Evolutionary conservation across 768 basidiomycete genomes (phyloP).

Genomic region (Russula lepida): DNA sequence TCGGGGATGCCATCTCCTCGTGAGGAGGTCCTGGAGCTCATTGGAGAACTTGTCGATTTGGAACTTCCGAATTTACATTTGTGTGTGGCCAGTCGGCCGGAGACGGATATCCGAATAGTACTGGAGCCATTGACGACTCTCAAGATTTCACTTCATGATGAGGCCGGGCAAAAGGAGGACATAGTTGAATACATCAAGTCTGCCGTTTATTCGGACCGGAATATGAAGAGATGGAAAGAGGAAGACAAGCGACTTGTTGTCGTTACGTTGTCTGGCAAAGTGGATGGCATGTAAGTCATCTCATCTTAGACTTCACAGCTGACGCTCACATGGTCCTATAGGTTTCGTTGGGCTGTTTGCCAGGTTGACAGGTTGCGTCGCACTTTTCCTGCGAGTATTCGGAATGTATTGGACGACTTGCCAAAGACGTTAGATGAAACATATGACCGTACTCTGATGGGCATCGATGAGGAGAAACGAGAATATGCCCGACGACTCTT

Average conservation of each 20-base stretch:
- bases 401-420: neutral
- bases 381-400: neutral
- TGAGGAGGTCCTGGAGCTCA: neutral
- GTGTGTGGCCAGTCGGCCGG: neutral
- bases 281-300: constrained; percentile 4
- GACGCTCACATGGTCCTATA: neutral
- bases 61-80: neutral
- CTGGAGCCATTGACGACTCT: neutral
- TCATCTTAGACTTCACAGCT: neutral
- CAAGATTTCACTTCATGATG: neutral
- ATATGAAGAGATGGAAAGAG: neutral
- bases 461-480: neutral
- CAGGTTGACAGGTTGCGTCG: neutral
- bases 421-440: neutral
- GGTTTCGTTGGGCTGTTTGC: constrained; percentile 4
- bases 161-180: neutral
- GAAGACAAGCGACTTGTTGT: neutral
- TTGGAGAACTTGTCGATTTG: neutral
- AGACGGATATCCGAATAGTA: neutral
- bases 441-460: neutral
- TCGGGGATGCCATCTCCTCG: neutral
- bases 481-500: neutral
- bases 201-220: neutral
- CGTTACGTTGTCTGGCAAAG: neutral
- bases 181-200: neutral